A percentile compares a stretch with the other conserved stretches of the same genome.
Evolutionary conservation across 1,284 basidiomycete species (phyloP).

Genomic region (Sparassis latifolia): DNA sequence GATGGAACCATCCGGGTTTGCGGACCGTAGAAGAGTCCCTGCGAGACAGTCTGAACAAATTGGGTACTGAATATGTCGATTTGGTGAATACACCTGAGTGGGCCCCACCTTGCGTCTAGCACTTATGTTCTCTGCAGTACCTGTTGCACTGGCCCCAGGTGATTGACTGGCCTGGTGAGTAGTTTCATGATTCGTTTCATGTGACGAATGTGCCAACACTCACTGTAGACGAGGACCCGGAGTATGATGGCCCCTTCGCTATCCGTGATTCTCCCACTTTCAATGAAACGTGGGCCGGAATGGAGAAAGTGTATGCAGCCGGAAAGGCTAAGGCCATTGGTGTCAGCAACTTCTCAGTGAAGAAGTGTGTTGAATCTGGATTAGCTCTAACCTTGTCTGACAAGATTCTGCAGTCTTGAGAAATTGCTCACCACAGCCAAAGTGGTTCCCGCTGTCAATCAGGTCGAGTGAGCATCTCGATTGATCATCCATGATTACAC

Average conservation of each 20-base stretch:
- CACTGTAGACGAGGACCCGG: slow-evolving; percentile 14
- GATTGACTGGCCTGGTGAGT: slow-evolving; percentile 16
- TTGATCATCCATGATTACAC: not conserved
- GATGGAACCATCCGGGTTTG: slow-evolving; percentile 19
- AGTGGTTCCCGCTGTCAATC: slow-evolving; percentile 57
- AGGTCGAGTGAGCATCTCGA: slow-evolving; percentile 40
- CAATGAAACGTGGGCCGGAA: slow-evolving; percentile 50
- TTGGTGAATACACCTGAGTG: slow-evolving; percentile 12
- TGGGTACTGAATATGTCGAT: slow-evolving; percentile 27
- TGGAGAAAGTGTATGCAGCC: slow-evolving; percentile 47
- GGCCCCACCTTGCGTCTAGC: not conserved
- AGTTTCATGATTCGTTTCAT: not conserved
- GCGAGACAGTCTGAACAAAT: slow-evolving; percentile 22
- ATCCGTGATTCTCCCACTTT: slow-evolving; percentile 37
- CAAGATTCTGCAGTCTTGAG: slow-evolving; percentile 28
- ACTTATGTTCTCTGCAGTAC: slow-evolving; percentile 15
- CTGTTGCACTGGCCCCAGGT: slow-evolving; percentile 29
- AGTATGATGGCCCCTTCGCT: slow-evolving; percentile 20
- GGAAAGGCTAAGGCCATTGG: slow-evolving; percentile 53
- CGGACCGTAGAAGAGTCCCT: slow-evolving; percentile 21
- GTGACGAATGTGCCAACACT: not conserved
- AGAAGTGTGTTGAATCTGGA: slow-evolving; percentile 28
- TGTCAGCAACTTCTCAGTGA: slow-evolving; percentile 64
- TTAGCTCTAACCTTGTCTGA: not conserved
- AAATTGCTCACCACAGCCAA: slow-evolving; percentile 33